Percentiles rank a stretch among this genome's conserved stretches.
These are phyloP conservation scores for Penicillium fuscoglaucum DNA, from an alignment of 2,329 filamentous ascomycete species.

Conservation along the genomic window DNA sequence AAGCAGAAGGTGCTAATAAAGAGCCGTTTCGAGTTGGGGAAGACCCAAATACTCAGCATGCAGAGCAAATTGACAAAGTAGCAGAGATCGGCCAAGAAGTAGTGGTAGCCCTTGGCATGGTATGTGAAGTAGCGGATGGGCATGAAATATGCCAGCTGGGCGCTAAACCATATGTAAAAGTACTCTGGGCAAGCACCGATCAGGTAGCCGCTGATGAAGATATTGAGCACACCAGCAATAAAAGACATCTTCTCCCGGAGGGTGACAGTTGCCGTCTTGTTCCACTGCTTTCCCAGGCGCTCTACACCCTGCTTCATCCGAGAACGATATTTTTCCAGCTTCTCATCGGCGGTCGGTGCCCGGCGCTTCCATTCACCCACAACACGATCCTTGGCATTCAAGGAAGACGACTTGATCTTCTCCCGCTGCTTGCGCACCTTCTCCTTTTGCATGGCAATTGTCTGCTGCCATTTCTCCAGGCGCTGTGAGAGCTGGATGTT, in stretches of 20 bases:
- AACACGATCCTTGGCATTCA: constrained; percentile 81
- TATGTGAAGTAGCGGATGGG: constrained; percentile 92
- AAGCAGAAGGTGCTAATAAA: constrained; percentile 92
- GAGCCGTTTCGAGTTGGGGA: constrained; percentile 84
- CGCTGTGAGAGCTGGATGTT: constrained; percentile 87
- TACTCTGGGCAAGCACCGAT: constrained; percentile 81
- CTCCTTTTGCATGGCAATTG: constrained; percentile 77
- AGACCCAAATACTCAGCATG: constrained; percentile 81
- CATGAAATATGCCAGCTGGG: constrained; percentile 91
- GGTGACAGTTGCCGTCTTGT: constrained; percentile 83
- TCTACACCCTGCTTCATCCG: constrained; percentile 90
- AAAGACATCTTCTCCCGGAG: constrained; percentile 92
- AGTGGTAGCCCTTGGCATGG: constrained; percentile 87
- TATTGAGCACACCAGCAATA: constrained; percentile 93
- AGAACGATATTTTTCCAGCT: constrained; percentile 84
- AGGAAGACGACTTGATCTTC: constrained; percentile 71
- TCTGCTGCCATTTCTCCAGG: constrained; percentile 84
- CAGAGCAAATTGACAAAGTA: constrained; percentile 95
- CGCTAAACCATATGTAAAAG: constrained; percentile 92
- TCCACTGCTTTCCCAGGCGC: constrained; percentile 80
- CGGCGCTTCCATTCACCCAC: constrained; percentile 90
- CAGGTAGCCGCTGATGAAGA: constrained; percentile 93
- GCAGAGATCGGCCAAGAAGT: constrained; percentile 95
- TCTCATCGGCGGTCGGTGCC: constrained; percentile 83
- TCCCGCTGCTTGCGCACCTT: constrained; percentile 82